Evolutionary conservation across 495 filamentous ascomycete genomes (phyloP), one percentile per base, ranked within the genome.

Genomic region (Penicillium nucicola): DNA sequence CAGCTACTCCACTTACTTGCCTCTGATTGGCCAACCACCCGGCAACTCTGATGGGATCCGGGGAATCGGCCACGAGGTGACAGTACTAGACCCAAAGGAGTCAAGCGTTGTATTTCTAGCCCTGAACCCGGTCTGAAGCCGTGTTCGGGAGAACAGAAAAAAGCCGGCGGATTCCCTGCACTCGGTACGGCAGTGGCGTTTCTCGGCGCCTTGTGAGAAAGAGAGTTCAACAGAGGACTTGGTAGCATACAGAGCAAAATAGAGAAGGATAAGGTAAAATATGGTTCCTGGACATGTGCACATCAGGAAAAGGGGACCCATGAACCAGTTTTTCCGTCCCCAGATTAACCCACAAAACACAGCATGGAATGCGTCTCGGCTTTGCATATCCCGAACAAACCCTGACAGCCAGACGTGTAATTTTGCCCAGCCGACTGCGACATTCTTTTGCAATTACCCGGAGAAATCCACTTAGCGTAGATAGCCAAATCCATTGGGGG

Each of bases 41-140:
- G 30, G 42, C 39, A 57, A 52, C 39, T 31, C 35, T 52, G 32
- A 31, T 45, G 35, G 60, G 56, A 60, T 62, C 60, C 60, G 60
- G 60, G 60, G 56, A 60, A 56, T 62, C 44, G 47, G 41, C 56
- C 53, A 58, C 55, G 55, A 52, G 53, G 35, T 28, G 40, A 43
- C 34, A 30, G 23, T 31, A 37, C 40, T 45, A 35, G 36, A 18
- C 44, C 50, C 32, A 54, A 61, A 12, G 5, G 25, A 48, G 57
- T 37, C 41, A 51, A 45, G 58, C 45, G 53, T 45, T 23, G 43
- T 44, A 49, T 43, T 50, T 6, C 10, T 15, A 22, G 10, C 7
- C 38, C 46, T 33, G 35, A 50, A 43, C 39, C 31, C 48, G 48
- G 48, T 35, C n/a, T 40, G 23, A 52, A 42, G 50, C 42, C 60